These are phyloP conservation scores for Phytophthora colocasiae DNA, from an alignment of 352 stramenopile species.

Conservation along the genomic window DNA sequence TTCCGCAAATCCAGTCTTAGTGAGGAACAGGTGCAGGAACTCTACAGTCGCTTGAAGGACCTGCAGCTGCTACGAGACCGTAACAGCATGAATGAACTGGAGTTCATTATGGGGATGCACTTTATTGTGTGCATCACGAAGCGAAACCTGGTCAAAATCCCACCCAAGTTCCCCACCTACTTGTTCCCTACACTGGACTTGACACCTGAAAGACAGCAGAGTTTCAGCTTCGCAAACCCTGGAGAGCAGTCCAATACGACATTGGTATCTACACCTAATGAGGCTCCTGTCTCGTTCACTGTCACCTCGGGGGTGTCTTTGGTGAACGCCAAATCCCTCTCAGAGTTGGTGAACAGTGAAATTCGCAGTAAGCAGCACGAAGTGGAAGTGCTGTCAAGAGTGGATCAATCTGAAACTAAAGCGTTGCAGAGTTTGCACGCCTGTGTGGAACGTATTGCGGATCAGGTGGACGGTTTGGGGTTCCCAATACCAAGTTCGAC, in stretches of 20 bases:
- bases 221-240: constrained; percentile 20
- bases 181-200: constrained; percentile 73
- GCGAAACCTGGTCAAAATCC: constrained; percentile 59
- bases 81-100: constrained; percentile 48
- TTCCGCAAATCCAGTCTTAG: constrained; percentile 65
- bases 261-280: constrained; percentile 4
- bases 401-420: constrained; percentile 46
- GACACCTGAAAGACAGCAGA: constrained; percentile 26
- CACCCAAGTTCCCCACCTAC: constrained; percentile 56
- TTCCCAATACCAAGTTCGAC: constrained; percentile 53
- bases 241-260: constrained; percentile 10
- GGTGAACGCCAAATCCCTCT: constrained; percentile 42
- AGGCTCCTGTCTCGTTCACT: constrained; percentile 1
- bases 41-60: constrained; percentile 59
- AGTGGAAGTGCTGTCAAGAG: constrained; percentile 25
- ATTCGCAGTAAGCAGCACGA: constrained; percentile 48
- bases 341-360: constrained; percentile 50
- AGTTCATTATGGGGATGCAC: constrained; percentile 82
- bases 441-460: constrained; percentile 49
- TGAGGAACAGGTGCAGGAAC: constrained; percentile 56
- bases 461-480: constrained; percentile 56
- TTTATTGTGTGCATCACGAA: constrained; percentile 85
- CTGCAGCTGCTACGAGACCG: constrained; percentile 43
- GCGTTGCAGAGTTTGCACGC: constrained; percentile 51
- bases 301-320: constrained; percentile 24